phyloP scores from a whole-genome alignment of 306 rosid genomes.

The Cucumis cinereus region DNA sequence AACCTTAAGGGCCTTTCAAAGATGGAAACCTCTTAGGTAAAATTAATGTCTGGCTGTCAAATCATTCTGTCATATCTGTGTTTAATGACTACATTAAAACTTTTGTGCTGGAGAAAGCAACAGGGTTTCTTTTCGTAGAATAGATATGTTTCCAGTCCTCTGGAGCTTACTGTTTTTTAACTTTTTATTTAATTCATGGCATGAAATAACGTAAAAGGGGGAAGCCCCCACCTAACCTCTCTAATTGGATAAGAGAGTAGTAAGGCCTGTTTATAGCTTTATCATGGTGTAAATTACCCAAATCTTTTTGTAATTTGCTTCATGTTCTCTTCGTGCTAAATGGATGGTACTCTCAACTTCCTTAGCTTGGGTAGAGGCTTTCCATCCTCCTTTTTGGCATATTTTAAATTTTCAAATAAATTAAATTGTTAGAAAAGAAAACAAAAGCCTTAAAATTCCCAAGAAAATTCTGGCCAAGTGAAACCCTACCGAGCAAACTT shows the following conservation, averaged over 20 bases:
- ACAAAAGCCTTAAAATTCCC: background rate
- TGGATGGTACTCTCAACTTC: background rate
- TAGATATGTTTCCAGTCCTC: background rate
- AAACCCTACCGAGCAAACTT: background rate
- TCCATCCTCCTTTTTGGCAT: background rate
- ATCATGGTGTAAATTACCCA: background rate
- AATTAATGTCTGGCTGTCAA: background rate
- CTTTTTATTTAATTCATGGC: background rate
- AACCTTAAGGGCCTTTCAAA: background rate
- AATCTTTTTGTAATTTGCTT: background rate
- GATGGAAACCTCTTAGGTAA: background rate
- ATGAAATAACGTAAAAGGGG: background rate
- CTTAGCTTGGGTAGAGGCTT: background rate
- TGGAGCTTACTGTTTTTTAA: background rate
- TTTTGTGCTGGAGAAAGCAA: background rate
- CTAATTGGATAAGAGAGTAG: background rate
- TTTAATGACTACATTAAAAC: background rate
- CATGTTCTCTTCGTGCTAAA: background rate
- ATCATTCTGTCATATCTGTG: background rate
- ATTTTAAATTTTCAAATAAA: background rate
- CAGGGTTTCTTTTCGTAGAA: background rate
- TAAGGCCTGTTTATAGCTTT: background rate
- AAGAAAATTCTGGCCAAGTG: background rate
- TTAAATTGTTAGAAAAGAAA: background rate
- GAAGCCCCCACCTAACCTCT: background rate